Conservation (phyloP, 441 rosid species). For the Corymbia citriodora region DNA sequence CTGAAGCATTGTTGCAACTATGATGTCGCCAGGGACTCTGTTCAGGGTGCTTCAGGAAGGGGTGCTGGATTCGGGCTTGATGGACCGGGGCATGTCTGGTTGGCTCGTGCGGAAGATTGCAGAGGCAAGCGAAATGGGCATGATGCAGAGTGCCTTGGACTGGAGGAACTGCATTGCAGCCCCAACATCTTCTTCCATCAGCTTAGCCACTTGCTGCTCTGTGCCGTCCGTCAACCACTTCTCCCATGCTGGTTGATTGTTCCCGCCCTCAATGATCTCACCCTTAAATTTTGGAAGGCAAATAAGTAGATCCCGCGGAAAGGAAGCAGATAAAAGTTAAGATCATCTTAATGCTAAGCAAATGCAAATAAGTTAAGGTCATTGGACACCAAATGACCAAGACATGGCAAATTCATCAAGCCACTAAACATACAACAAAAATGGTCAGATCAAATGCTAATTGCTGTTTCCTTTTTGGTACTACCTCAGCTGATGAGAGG, state of each 20-base stretch:
- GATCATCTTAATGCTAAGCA: neutral
- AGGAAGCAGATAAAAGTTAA: neutral
- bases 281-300: neutral
- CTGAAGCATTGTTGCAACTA: neutral
- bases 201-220: constrained; percentile 11
- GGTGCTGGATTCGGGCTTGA: constrained; percentile 1
- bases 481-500: constrained; percentile 8
- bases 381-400: neutral
- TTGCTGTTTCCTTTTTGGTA: neutral
- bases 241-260: constrained; percentile 11
- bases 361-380: neutral
- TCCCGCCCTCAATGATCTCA: neutral
- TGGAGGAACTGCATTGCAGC: constrained; percentile 18
- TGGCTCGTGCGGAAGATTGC: constrained; percentile 10
- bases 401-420: neutral
- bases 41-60: neutral
- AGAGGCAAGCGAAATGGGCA: constrained; percentile 13
- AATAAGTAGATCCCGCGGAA: neutral
- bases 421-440: neutral
- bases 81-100: neutral
- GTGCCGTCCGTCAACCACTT: constrained; percentile 14
- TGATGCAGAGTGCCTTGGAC: constrained; percentile 16
- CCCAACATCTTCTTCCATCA: constrained; percentile 19
- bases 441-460: neutral
- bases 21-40: neutral